phyloP scores from a whole-genome alignment of 2,329 filamentous ascomycete genomes.

The Nemania serpens region DNA sequence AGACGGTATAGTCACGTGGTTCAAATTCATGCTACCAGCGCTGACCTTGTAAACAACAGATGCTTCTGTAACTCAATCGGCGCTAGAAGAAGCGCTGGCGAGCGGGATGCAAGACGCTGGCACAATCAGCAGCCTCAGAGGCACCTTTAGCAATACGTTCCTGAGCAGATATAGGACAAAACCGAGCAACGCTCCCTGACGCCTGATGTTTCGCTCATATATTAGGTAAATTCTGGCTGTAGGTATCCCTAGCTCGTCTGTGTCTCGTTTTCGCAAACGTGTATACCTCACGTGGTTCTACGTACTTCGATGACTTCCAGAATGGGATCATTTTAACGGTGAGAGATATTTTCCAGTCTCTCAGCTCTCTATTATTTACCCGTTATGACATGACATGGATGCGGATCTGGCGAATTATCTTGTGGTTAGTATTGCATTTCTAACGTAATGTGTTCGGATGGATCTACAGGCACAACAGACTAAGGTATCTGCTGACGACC shows the following conservation, averaged over 20 bases:
- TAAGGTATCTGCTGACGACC: neutral
- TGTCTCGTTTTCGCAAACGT: neutral
- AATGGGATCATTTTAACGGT: neutral
- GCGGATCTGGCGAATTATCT: neutral
- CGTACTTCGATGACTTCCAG: neutral
- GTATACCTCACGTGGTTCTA: neutral
- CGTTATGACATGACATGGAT: slow-evolving; percentile 3
- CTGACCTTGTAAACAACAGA: slow-evolving; percentile 53
- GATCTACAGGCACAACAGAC: neutral
- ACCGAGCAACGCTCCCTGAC: slow-evolving; percentile 16
- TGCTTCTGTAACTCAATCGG: slow-evolving; percentile 79
- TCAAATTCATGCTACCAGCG: slow-evolving; percentile 9
- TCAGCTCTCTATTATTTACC: neutral
- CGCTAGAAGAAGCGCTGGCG: slow-evolving; percentile 76
- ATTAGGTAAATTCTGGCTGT: neutral
- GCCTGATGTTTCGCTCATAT: neutral
- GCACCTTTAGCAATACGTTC: slow-evolving; percentile 68
- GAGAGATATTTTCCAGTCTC: neutral
- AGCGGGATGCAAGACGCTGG: slow-evolving; percentile 70
- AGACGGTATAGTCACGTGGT: slow-evolving; percentile 60
- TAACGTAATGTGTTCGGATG: neutral
- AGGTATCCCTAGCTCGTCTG: neutral
- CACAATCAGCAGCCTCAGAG: slow-evolving; percentile 65
- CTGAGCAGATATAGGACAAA: slow-evolving; percentile 62
- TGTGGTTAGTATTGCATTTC: slow-evolving; percentile 4